These are phyloP conservation scores for Botryotinia globosa DNA, from an alignment of 2,329 filamentous ascomycete species.

Conservation along the genomic window DNA sequence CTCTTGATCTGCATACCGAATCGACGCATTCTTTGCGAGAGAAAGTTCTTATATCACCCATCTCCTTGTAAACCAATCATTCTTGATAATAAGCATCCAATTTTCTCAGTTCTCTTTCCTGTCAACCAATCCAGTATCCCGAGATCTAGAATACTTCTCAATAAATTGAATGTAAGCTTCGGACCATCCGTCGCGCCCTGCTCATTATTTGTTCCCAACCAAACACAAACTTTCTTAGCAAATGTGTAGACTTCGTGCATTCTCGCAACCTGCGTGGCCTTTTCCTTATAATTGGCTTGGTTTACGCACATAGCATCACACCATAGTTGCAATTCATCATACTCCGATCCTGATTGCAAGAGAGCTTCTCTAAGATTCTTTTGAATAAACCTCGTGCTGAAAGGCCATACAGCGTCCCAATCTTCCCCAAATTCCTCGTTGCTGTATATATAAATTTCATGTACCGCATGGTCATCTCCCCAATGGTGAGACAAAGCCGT, in stretches of 20 bases:
- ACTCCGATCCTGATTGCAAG: constrained; percentile 3
- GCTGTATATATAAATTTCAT: neutral
- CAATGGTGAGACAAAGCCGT: constrained; percentile 5
- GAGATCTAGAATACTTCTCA: constrained; percentile 23
- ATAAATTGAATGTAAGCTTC: constrained; percentile 19
- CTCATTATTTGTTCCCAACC: constrained; percentile 20
- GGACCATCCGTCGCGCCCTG: neutral
- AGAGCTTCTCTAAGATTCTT: constrained; percentile 23
- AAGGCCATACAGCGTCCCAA: neutral
- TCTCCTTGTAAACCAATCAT: constrained; percentile 41
- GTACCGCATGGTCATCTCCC: neutral
- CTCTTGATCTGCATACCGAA: constrained; percentile 39
- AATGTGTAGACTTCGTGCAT: constrained; percentile 26
- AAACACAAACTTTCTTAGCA: constrained; percentile 23
- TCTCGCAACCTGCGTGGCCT: constrained; percentile 21
- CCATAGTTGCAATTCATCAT: constrained; percentile 21
- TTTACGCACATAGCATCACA: constrained; percentile 28
- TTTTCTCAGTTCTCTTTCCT: neutral
- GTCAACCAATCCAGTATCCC: neutral
- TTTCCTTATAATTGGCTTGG: constrained; percentile 22
- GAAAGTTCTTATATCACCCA: constrained; percentile 45
- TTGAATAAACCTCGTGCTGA: constrained; percentile 15
- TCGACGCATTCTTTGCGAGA: constrained; percentile 36
- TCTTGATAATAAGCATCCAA: constrained; percentile 19
- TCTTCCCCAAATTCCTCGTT: neutral